Evolutionary conservation across 2,329 filamentous ascomycete genomes (phyloP), one percentile per base, ranked within the genome.

Genomic region (Fusarium denticulatum): DNA sequence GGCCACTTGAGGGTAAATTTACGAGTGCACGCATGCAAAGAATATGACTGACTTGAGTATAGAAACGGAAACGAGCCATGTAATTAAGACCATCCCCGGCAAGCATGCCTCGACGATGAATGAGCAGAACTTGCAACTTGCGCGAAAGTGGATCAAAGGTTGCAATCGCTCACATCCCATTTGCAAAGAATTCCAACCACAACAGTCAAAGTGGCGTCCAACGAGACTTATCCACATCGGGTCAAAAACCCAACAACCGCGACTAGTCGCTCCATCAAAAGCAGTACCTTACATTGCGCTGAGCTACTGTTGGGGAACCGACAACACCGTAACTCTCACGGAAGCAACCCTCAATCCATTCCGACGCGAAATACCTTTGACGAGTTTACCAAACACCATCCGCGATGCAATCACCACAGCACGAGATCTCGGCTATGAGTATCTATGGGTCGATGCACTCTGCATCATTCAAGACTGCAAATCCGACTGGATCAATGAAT

Each of bases 241-340:
- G 1, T 18, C 26, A 18, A 10, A 39, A 8, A 3, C 20, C 6
- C 16, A 40, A 3, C 37, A 64, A 3, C 46, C 32, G 4, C 49
- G 26, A 16, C 39, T 64, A 7, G 18, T 28, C 5, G 18, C 18
- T 2, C 32, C 45, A 13, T 3, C 39, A 5, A 1, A 1, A 3
- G 0, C 18, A 32, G 59, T 22, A 1, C 1, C 24, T 0, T 64
- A 64, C 7, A 20, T 55, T 13, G 59, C 62, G 2, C 8, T 64
- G 6, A 64, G 59, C 14, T 64, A 64, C 15, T 64, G 62, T 3
- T 64, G 62, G 62, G 62, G 62, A 40, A 16, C 22, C 3, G 15
- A 16, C 0, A 45, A 45, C 7, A 45, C 22, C 1, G 18, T 37
- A 1, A 64, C 37, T 5, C 62, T 64, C 12, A 30, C 11, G 0